Conservation (phyloP, 2,329 filamentous ascomycete species). For the Cladosporium sp. region DNA sequence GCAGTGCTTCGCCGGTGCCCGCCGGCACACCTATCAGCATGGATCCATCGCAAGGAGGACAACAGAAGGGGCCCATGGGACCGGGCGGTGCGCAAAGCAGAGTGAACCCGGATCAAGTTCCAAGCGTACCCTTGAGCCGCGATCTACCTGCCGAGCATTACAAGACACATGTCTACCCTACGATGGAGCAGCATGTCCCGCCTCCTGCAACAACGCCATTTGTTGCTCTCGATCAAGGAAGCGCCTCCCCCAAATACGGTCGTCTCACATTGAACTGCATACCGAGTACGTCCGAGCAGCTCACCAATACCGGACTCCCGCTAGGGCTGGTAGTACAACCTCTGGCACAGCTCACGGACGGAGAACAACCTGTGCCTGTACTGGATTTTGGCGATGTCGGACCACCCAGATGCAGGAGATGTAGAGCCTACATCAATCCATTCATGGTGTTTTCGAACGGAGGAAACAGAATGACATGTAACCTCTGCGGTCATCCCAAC, state of each 20-base stretch:
- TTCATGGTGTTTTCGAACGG: conserved; percentile 97
- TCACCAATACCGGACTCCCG: conserved; percentile 74
- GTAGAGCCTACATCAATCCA: conserved; percentile 94
- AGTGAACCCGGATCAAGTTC: conserved; percentile 87
- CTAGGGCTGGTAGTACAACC: conserved; percentile 86
- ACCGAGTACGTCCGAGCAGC: conserved; percentile 71
- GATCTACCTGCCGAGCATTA: conserved; percentile 80
- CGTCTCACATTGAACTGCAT: conserved; percentile 92
- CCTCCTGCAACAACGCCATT: conserved; percentile 85
- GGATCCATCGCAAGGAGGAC: conserved; percentile 17
- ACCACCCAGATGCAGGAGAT: conserved; percentile 85
- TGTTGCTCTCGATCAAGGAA: conserved; percentile 92
- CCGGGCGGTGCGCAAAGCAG: conserved; percentile 53
- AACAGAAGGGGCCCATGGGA: conserved; percentile 19
- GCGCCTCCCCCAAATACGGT: conserved; percentile 89
- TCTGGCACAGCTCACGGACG: conserved; percentile 71
- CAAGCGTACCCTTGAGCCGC: conserved; percentile 79
- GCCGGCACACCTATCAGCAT: conserved; percentile 26
- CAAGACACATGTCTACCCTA: conserved; percentile 82
- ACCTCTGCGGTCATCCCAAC: conserved; percentile 95
- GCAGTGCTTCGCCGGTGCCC: conserved; percentile 15
- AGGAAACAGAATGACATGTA: conserved; percentile 95
- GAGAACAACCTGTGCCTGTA: conserved; percentile 82
- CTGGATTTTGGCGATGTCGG: conserved; percentile 90
- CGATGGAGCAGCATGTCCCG: conserved; percentile 88